Evolutionary conservation across 106 monocot genomes (phyloP), one percentile per base, ranked within the genome.

Genomic region (Posidonia australis): DNA sequence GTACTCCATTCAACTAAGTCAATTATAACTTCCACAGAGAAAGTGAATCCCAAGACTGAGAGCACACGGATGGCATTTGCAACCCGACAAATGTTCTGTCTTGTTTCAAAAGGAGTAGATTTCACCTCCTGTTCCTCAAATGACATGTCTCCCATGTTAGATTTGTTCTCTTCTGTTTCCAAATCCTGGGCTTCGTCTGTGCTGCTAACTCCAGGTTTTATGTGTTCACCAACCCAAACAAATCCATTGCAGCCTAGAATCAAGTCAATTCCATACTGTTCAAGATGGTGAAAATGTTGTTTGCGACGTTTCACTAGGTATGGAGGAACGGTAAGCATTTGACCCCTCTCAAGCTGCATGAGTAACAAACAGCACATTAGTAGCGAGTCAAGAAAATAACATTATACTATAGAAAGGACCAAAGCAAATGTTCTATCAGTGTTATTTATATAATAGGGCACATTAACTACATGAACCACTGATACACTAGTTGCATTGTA

Each of bases 201-300:
- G 9, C 53, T 79, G 10, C 45, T 74, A 10, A 76, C 82, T 56
- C 27, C 63, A 9, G 67, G 28, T 54, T 79, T 77, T 1, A 72
- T 55, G 28, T 98, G 98, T 63, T 91, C 81, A 9, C 98, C 98
- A 0, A 98, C 80, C 98, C 98, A 98, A 13, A 91, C 61, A 67
- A 79, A 91, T 0, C 96, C 96, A 59, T 98, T 98, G 63, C 90
- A 98, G 25, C 96, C 98, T 42, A 98, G 66, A 55, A 98, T 98
- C 63, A 98, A 47, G 75, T 98, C 87, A 5, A 88, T 75, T 1
- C 79, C 73, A 29, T 85, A 91, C 23, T 88, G 67, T 23, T 98
- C 87, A 9, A 98, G 83, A 72, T 87, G 77, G 73, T 98, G 98
- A 73, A 98, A 98, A 55, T 98, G 98, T 21, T 98, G 91, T 69